phyloP scores from a whole-genome alignment of 2,329 filamentous ascomycete species.

The Trichophyton rubrum region DNA sequence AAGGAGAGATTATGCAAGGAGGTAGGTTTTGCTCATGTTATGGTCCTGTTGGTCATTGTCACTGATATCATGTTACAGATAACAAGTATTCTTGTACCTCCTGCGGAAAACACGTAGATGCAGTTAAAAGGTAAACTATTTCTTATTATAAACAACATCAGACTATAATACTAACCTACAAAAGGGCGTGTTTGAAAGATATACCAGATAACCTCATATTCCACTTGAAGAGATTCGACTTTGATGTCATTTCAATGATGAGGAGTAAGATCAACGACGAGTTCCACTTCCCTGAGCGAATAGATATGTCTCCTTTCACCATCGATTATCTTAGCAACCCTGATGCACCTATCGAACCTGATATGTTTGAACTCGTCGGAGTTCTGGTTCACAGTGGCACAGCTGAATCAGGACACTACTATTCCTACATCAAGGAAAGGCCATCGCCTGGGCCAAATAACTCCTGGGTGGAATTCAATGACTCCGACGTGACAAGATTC shows the following conservation, averaged over 20 bases:
- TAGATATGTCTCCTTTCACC: slow-evolving; percentile 84
- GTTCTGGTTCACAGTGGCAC: slow-evolving; percentile 87
- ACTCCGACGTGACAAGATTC: slow-evolving; percentile 67
- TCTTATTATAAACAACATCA: neutral
- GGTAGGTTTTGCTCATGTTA: slow-evolving; percentile 34
- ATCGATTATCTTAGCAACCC: slow-evolving; percentile 66
- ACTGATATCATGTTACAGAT: slow-evolving; percentile 39
- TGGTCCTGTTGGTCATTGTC: neutral
- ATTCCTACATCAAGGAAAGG: slow-evolving; percentile 82
- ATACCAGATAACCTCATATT: slow-evolving; percentile 91
- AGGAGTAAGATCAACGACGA: slow-evolving; percentile 91
- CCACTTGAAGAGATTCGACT: slow-evolving; percentile 58
- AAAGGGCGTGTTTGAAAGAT: slow-evolving; percentile 75
- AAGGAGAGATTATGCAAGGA: slow-evolving; percentile 92
- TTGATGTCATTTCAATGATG: slow-evolving; percentile 51
- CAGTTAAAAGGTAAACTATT: slow-evolving; percentile 59
- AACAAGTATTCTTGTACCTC: slow-evolving; percentile 97
- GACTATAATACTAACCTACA: slow-evolving; percentile 12
- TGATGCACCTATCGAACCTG: slow-evolving; percentile 44
- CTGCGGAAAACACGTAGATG: slow-evolving; percentile 80
- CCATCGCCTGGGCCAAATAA: slow-evolving; percentile 39
- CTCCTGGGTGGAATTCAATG: slow-evolving; percentile 87
- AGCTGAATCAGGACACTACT: slow-evolving; percentile 91
- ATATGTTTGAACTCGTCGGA: slow-evolving; percentile 87
- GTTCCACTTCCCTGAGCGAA: slow-evolving; percentile 70